Evolutionary conservation across 208 protist species (phyloP).

Genomic region (Willaertia magna): DNA sequence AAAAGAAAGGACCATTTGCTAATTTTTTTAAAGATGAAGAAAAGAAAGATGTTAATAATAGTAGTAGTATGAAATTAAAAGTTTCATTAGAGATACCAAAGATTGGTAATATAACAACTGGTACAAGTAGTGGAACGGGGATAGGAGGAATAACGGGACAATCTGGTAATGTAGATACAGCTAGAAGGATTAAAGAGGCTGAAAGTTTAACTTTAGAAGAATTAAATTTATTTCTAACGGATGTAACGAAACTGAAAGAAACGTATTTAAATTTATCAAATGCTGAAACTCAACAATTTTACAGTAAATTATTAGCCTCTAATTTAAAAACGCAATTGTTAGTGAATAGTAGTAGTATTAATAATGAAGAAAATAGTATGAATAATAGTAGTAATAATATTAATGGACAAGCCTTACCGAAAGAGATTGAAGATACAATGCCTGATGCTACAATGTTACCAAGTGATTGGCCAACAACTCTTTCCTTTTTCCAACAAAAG

Average conservation of each 20-base stretch:
- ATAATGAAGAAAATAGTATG: too few species aligned
- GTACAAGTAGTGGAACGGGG: neutral
- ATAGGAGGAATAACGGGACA: neutral
- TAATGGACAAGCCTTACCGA: too few species aligned
- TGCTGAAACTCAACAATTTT: neutral
- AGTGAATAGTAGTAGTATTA: too few species aligned
- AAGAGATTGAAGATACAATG: constrained; percentile 4
- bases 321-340: neutral
- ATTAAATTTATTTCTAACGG: neutral
- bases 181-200: neutral
- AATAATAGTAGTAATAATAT: too few species aligned
- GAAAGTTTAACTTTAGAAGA: neutral
- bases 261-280: neutral
- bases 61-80: too few species aligned
- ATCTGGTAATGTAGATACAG: neutral
- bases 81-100: neutral
- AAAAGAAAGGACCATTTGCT: too few species aligned
- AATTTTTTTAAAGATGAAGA: too few species aligned
- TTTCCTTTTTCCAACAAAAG: neutral
- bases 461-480: neutral
- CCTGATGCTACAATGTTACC: neutral
- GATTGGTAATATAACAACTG: neutral
- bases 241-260: neutral
- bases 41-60: too few species aligned
- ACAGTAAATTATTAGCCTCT: neutral